These are phyloP conservation scores for Neltuma alba DNA, from an alignment of 306 rosid species.

Conservation along the genomic window DNA sequence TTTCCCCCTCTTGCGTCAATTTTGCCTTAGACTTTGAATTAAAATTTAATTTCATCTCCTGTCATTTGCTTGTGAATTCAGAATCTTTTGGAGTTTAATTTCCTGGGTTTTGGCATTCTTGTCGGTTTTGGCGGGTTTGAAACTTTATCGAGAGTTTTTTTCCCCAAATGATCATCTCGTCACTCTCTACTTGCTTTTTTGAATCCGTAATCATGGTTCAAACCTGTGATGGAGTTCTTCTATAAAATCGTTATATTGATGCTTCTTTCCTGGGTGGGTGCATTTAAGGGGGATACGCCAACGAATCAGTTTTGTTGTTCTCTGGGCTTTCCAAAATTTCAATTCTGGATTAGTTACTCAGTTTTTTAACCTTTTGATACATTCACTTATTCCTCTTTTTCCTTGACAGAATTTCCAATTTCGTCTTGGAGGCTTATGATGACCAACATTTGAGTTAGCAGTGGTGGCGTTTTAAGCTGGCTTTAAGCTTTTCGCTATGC, in stretches of 20 bases:
- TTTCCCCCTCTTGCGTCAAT: not conserved
- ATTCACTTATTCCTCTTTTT: constrained; percentile 8
- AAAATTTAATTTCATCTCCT: constrained; percentile 28
- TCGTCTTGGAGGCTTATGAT: constrained; percentile 38
- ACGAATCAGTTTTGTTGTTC: constrained; percentile 12
- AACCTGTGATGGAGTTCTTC: not conserved
- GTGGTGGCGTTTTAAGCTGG: constrained; percentile 45
- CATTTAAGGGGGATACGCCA: not conserved
- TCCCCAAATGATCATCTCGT: constrained; percentile 10
- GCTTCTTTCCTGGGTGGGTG: constrained; percentile 14
- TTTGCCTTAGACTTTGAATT: not conserved
- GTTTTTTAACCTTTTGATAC: constrained; percentile 11
- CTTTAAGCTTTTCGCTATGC: constrained; percentile 35
- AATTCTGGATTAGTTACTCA: constrained; percentile 6
- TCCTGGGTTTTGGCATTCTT: constrained; percentile 20
- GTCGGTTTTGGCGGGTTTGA: not conserved
- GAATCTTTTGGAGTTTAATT: constrained; percentile 12
- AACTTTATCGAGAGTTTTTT: constrained; percentile 1
- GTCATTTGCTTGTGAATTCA: constrained; percentile 17
- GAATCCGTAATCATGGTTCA: not conserved
- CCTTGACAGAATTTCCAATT: constrained; percentile 45
- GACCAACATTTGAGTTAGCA: constrained; percentile 7
- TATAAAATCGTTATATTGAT: not conserved
- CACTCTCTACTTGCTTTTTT: not conserved
- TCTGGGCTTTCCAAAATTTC: constrained; percentile 6